These are phyloP conservation scores for Candida michaelii DNA, from an alignment of 805 yeast species.

Conservation along the genomic window DNA sequence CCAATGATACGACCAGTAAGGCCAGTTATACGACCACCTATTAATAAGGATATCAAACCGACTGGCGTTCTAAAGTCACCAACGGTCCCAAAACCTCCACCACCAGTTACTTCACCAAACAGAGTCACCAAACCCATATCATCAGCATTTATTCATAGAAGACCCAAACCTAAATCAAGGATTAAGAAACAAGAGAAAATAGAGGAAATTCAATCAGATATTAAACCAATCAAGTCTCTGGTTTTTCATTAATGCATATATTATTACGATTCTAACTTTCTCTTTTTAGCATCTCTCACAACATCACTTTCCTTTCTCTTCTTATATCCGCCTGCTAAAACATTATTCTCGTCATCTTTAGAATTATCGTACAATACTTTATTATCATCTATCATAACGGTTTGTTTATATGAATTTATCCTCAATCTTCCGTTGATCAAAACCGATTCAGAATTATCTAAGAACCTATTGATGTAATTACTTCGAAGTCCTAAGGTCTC, in stretches of 20 bases:
- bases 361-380: slow-evolving; percentile 14
- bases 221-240: slow-evolving; percentile 8
- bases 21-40: slow-evolving; percentile 1
- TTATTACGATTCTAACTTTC: slow-evolving; percentile 1
- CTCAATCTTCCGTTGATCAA: slow-evolving; percentile 75
- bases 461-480: slow-evolving; percentile 57
- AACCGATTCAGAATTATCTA: slow-evolving; percentile 62
- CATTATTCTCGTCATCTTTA: slow-evolving; percentile 28
- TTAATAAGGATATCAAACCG: not conserved
- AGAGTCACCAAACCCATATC: slow-evolving; percentile 1
- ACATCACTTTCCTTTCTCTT: slow-evolving; percentile 1
- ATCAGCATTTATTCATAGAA: slow-evolving; percentile 5
- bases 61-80: not conserved
- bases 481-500: slow-evolving; percentile 69
- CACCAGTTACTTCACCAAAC: not conserved
- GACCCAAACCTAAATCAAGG: not conserved
- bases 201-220: slow-evolving; percentile 3
- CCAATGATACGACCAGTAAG: slow-evolving; percentile 7
- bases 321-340: slow-evolving; percentile 15
- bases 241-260: slow-evolving; percentile 7
- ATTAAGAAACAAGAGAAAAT: not conserved
- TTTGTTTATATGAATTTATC: slow-evolving; percentile 74
- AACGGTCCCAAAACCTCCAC: not conserved
- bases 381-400: slow-evolving; percentile 50
- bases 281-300: not conserved